Evolutionary conservation across 257 asterid genomes (phyloP), one percentile per base, ranked within the genome.

Genomic region (Gentiana dahurica): DNA sequence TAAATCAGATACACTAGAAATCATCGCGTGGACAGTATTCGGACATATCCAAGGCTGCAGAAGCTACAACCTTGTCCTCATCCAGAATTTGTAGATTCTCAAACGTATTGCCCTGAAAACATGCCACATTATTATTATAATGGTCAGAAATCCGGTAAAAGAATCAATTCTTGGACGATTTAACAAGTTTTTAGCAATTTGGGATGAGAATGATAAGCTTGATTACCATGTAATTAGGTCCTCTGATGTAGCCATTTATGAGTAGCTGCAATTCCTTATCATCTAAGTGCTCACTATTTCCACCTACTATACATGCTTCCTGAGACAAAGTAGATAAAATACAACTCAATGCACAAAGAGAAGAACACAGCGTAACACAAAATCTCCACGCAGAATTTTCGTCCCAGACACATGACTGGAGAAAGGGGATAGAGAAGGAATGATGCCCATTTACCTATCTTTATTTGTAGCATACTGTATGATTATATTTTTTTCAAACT

Each of bases 191-290:
- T 5, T 10, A 41, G 46, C 46, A 41, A 41, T 10, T 41, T 41
- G 46, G 9, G 9, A 2, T 36, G 0, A 2, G 59, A 35, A 53
- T 54, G n/a, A 11, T n/a, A 10, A 8, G 50, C 32, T 9, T n/a
- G 56, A 45, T 74, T 80, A 89, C 95, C 87, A 51, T 68, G 59
- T 36, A 15, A 41, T 41, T 35, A 37, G 81, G 68, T 69, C 89
- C 77, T 66, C 77, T 75, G 71, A 83, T 74, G 81, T 75, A 83
- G 61, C 91, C 97, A 53, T 77, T 83, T 10, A 89, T 59, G 64
- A 78, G 51, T 66, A 86, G 47, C 75, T 83, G 81, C 78, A 83
- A 72, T 63, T 76, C 61, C 48, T 60, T 45, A 54, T 76, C 84
- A 35, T 70, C 3, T 36, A 52, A 34, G 63, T 60, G 51, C 34